These are phyloP conservation scores for Glarea lozoyensis DNA, from an alignment of 495 filamentous ascomycete species.

Conservation along the genomic window DNA sequence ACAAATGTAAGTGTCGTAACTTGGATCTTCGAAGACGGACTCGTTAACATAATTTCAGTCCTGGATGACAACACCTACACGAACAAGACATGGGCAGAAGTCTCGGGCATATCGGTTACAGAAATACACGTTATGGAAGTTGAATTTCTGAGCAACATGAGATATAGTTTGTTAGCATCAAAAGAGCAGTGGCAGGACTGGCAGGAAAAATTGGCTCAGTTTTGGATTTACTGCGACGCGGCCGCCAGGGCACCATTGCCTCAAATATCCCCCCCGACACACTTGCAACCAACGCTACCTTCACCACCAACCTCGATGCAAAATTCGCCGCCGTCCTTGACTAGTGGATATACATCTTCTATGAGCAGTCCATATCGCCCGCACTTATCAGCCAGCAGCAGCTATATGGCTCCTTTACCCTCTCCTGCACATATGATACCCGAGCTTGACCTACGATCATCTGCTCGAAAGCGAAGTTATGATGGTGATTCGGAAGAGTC, in stretches of 20 bases:
- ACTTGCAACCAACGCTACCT: conserved; percentile 24
- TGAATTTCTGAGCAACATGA: conserved; percentile 97
- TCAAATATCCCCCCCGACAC: conserved; percentile 33
- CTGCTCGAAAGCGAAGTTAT: conserved; percentile 58
- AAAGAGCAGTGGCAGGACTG: conserved; percentile 77
- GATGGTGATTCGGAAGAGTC: conserved; percentile 54
- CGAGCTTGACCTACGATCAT: conserved; percentile 30
- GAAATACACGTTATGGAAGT: conserved; percentile 99
- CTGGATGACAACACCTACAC: conserved; percentile 99
- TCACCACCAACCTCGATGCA: conserved; percentile 24
- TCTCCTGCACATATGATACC: conserved; percentile 48
- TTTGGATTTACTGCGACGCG: conserved; percentile 69
- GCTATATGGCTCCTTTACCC: conserved; percentile 19
- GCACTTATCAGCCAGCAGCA: conserved; percentile 7
- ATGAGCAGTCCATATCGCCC: conserved; percentile 22
- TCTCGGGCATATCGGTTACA: conserved; percentile 85
- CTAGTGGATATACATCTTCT: conserved; percentile 16
- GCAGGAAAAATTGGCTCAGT: conserved; percentile 71
- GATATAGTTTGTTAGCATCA: conserved; percentile 83
- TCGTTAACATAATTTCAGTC: conserved; percentile 38
- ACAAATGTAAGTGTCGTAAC: conserved; percentile 68
- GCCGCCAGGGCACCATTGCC: conserved; percentile 28
- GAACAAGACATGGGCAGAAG: conserved; percentile 99
- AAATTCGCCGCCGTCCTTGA: conserved; percentile 23
- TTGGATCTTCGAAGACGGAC: conserved; percentile 1